These are phyloP conservation scores for Arthrobotrys entomopaga DNA, from an alignment of 2,329 filamentous ascomycete genomes.

Conservation along the genomic window DNA sequence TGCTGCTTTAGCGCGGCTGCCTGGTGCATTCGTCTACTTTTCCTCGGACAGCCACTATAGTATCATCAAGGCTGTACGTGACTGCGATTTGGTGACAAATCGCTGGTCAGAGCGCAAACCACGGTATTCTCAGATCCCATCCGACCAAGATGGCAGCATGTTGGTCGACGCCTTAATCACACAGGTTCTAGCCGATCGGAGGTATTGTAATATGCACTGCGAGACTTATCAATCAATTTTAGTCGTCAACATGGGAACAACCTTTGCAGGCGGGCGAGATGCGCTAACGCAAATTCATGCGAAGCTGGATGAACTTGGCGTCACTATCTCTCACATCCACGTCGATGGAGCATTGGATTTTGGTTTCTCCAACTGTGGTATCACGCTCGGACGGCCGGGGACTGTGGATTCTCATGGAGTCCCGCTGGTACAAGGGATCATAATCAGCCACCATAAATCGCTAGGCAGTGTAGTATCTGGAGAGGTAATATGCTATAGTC, in stretches of 20 bases:
- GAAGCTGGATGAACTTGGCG: too few species aligned
- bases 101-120: background rate
- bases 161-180: slow-evolving; percentile 7
- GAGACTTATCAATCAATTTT: slow-evolving; percentile 22
- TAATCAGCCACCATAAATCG: slow-evolving; percentile 35
- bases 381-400: slow-evolving; percentile 20
- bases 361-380: slow-evolving; percentile 5
- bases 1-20: slow-evolving; percentile 18
- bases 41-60: slow-evolving; percentile 38
- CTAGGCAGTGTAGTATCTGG: slow-evolving; percentile 32
- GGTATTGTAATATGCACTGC: background rate
- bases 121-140: slow-evolving; percentile 19
- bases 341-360: too few species aligned
- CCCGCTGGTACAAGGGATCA: slow-evolving; percentile 35
- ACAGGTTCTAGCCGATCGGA: slow-evolving; percentile 8
- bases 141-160: slow-evolving; percentile 26
- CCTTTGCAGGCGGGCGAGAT: slow-evolving; percentile 31
- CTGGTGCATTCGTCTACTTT: slow-evolving; percentile 27
- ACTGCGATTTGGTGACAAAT: slow-evolving; percentile 23
- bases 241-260: slow-evolving; percentile 29
- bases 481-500: slow-evolving; percentile 9
- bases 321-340: too few species aligned
- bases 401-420: slow-evolving; percentile 1
- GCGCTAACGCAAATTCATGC: slow-evolving; percentile 18
- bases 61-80: slow-evolving; percentile 18